Percentiles rank a stretch among this genome's conserved stretches.
Conservation (phyloP, 2,329 filamentous ascomycete species). For the Ophiocordyceps unilateralis region DNA sequence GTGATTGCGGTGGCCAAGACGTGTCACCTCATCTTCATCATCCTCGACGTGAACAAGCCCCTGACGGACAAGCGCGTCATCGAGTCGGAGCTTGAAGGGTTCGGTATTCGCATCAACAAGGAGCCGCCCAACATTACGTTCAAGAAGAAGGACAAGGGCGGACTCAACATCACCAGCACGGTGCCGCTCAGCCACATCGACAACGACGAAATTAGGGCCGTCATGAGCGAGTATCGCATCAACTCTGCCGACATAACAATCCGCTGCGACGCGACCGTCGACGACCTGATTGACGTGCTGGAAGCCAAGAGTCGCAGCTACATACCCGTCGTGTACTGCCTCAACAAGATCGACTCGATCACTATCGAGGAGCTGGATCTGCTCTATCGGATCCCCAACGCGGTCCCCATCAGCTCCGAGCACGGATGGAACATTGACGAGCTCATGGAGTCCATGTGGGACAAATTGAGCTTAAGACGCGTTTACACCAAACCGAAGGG, state of each 20-base stretch:
- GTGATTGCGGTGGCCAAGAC: conserved; percentile 98
- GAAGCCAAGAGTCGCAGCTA: conserved; percentile 88
- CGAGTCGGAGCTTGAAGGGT: conserved; percentile 87
- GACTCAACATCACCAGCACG: conserved; percentile 89
- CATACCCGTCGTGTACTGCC: conserved; percentile 95
- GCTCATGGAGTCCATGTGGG: conserved; percentile 96
- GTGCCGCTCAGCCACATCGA: conserved; percentile 84
- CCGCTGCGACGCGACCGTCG: conserved; percentile 90
- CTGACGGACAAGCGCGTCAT: conserved; percentile 94
- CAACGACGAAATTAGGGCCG: conserved; percentile 90
- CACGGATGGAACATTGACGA: conserved; percentile 98
- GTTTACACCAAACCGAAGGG: conserved; percentile 99
- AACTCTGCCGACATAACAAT: conserved; percentile 95
- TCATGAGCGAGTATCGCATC: conserved; percentile 95
- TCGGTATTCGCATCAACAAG: conserved; percentile 97
- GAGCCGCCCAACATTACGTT: conserved; percentile 95
- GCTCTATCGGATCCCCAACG: conserved; percentile 90
- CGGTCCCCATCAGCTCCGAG: conserved; percentile 92
- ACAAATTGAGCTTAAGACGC: conserved; percentile 76
- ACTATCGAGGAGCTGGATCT: conserved; percentile 95
- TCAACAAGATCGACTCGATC: conserved; percentile 98
- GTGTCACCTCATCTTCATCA: conserved; percentile 96
- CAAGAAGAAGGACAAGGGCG: conserved; percentile 98
- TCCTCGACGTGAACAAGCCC: conserved; percentile 96
- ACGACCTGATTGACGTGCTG: conserved; percentile 89